These are phyloP conservation scores for Septoria petroselini DNA, from an alignment of 2,329 filamentous ascomycete species.

Conservation along the genomic window DNA sequence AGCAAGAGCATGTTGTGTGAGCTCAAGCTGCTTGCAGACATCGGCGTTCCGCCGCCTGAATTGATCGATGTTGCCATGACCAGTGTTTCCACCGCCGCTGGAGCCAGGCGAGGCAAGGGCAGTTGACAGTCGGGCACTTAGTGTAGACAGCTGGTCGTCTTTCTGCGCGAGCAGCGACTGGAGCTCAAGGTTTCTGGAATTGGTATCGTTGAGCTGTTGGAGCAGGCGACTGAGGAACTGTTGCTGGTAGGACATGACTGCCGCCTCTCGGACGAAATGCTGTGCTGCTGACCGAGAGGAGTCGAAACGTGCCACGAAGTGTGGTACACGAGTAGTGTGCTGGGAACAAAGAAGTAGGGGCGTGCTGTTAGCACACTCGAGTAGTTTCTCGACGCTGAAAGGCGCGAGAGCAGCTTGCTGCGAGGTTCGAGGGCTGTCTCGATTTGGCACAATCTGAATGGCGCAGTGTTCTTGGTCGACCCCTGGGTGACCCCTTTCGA, in stretches of 20 bases:
- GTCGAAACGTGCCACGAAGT: background rate
- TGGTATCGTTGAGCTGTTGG: constrained; percentile 20
- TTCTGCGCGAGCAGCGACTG: constrained; percentile 24
- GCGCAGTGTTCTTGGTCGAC: too few species aligned
- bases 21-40: constrained; percentile 9
- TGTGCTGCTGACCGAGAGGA: background rate
- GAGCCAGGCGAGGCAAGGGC: background rate
- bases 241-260: constrained; percentile 21
- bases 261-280: background rate
- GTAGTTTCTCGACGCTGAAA: too few species aligned
- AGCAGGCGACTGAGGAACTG: constrained; percentile 22
- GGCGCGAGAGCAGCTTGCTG: too few species aligned
- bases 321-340: background rate
- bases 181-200: constrained; percentile 22
- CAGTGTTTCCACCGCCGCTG: background rate
- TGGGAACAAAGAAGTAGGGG: too few species aligned
- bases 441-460: too few species aligned
- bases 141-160: constrained; percentile 21
- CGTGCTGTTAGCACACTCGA: too few species aligned
- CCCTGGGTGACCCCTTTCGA: too few species aligned
- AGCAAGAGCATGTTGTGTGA: constrained; percentile 12
- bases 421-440: too few species aligned
- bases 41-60: constrained; percentile 14
- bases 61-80: background rate
- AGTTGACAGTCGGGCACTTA: constrained; percentile 17